These are phyloP conservation scores for Clavispora fructus DNA, from an alignment of 805 yeast species.

Conservation along the genomic window DNA sequence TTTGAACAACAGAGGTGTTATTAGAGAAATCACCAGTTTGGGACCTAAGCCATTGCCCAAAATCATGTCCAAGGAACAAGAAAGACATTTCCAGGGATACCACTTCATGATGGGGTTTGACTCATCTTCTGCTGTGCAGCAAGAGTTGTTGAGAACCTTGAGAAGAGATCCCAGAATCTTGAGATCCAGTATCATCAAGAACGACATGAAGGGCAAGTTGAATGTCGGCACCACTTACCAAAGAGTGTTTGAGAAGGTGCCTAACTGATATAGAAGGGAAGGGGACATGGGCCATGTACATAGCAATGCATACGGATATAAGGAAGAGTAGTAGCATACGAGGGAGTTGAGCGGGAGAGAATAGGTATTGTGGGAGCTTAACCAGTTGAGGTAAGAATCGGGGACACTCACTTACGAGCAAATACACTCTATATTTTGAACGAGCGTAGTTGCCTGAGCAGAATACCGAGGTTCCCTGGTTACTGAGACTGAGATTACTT, in stretches of 20 bases:
- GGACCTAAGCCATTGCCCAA: constrained; percentile 79
- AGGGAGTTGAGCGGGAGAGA: no score
- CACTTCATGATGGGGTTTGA: constrained; percentile 86
- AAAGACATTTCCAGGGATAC: constrained; percentile 84
- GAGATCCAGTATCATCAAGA: constrained; percentile 67
- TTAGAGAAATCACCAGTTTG: constrained; percentile 72
- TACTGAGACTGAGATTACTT: neutral
- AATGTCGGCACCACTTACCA: constrained; percentile 56
- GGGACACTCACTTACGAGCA: neutral
- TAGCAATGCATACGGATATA: neutral
- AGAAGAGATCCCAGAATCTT: constrained; percentile 88
- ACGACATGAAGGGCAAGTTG: constrained; percentile 46
- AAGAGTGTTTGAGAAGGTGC: constrained; percentile 21
- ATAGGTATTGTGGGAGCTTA: no score
- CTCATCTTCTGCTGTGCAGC: constrained; percentile 78
- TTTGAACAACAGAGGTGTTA: constrained; percentile 88
- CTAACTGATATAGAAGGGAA: constrained; percentile 5
- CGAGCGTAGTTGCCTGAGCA: no score
- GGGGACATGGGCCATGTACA: neutral
- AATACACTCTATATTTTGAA: no score
- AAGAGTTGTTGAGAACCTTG: constrained; percentile 74
- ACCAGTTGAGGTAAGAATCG: no score
- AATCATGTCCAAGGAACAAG: constrained; percentile 78
- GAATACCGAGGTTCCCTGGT: no score
- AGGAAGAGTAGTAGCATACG: neutral